Evolutionary conservation across 306 rosid genomes (phyloP), one percentile per base, ranked within the genome.

Genomic region (Begonia fuchsioides): DNA sequence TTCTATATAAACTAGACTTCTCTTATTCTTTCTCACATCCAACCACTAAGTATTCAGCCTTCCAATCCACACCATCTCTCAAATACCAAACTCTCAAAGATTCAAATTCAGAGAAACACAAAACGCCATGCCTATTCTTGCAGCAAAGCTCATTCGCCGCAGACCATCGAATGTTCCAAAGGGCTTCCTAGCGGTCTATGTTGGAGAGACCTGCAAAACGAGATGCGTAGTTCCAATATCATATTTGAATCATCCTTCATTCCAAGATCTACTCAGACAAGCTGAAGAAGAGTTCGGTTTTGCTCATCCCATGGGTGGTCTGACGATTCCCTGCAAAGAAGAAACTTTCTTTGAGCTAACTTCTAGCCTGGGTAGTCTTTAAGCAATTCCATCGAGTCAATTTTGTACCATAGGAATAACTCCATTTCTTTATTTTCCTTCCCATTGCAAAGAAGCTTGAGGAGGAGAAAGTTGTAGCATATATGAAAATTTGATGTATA

Each of bases 211-310:
- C 3, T 32, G 44, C 20, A 50, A 52, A 53, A 58, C 62, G 65
- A 41, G 51, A 13, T 50, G 49, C 18, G 52, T 63, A 12, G 48
- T 69, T 44, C 66, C 74, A 50, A 26, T 63, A 11, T 49, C 62
- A 12, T 52, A 15, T n/a, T 19, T 69, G 3, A 69, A 63, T 12
- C 58, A 63, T 32, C 55, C 68, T 35, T 13, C 62, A 7, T 69
- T 69, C 15, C 69, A 48, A 19, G 54, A 63, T 0, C 43, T 63
- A 18, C 47, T 69, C 0, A 58, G 50, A 9, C 40, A 45, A 41
- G 64, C 51, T 45, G 64, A 68, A 40, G 74, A 73, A 49, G 68
- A 73, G 49, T 73, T 73, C 15, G 54, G 58, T 52, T 66, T 48
- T 10, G 35, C 48, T 15, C 65, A 66, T 50, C 61, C 65, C 2